phyloP scores from a whole-genome alignment of 1,284 basidiomycete species.

The Papiliotrema laurentii region DNA sequence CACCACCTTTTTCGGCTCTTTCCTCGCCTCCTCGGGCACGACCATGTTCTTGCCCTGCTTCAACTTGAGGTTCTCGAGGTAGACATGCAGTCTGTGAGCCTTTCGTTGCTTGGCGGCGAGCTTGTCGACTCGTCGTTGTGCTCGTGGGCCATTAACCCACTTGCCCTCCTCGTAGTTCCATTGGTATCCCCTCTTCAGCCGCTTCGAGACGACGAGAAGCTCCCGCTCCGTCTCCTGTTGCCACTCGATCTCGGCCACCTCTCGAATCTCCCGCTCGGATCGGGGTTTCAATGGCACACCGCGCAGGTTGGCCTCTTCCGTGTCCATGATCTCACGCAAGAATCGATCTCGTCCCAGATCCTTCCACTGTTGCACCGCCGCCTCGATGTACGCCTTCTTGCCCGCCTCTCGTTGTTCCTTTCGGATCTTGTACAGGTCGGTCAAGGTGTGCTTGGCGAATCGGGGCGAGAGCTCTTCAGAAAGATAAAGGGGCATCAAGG shows the following conservation, averaged over 20 bases:
- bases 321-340: conserved; percentile 23
- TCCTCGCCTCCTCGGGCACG: conserved; percentile 15
- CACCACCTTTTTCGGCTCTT: too few species aligned
- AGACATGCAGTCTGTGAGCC: conserved; percentile 17
- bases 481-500: conserved; percentile 45
- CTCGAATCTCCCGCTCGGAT: conserved; percentile 41
- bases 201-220: conserved; percentile 15
- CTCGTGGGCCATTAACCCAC: conserved; percentile 12
- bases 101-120: conserved; percentile 16
- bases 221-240: conserved; percentile 19
- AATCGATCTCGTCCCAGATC: conserved; percentile 34
- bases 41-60: conserved; percentile 27
- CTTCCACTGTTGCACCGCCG: conserved; percentile 36
- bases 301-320: conserved; percentile 27
- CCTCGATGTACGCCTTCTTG: conserved; percentile 13
- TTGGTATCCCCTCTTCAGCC: neutral
- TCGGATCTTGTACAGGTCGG: conserved; percentile 14
- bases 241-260: conserved; percentile 31
- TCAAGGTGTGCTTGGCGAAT: conserved; percentile 34
- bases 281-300: conserved; percentile 33
- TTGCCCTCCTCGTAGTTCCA: neutral
- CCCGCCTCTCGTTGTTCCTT: conserved; percentile 3
- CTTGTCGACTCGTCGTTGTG: conserved; percentile 9
- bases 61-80: conserved; percentile 20
- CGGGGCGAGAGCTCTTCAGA: conserved; percentile 44